phyloP scores from a whole-genome alignment of 192 early-diverging fungal genomes.

The Backusella morwellensis region DNA sequence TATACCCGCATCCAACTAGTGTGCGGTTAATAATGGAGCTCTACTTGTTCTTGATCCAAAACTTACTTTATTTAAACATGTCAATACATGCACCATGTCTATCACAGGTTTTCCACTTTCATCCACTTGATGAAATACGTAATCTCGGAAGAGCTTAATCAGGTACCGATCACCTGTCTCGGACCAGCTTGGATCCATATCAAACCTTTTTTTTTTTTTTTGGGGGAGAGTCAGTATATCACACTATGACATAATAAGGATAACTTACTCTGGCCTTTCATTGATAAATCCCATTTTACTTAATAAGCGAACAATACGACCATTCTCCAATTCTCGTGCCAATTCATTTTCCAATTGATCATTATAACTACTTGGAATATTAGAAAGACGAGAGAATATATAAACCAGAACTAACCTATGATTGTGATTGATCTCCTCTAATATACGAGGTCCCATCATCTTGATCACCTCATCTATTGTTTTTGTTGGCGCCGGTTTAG shows the following conservation, averaged over 20 bases:
- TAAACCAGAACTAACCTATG: constrained; percentile 30
- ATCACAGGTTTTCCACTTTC: constrained; percentile 73
- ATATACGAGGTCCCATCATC: constrained; percentile 68
- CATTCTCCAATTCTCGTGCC: constrained; percentile 86
- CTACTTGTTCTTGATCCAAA: neutral
- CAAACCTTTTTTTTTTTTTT: constrained; percentile 64
- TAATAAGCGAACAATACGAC: constrained; percentile 78
- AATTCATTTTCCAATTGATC: constrained; percentile 81
- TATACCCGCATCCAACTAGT: constrained; percentile 88
- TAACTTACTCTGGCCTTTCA: constrained; percentile 76
- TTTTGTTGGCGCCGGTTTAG: constrained; percentile 69
- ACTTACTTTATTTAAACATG: constrained; percentile 88
- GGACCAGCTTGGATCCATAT: constrained; percentile 91
- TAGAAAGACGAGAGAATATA: neutral
- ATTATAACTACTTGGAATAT: constrained; percentile 42
- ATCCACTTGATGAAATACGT: constrained; percentile 95
- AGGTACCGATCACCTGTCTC: constrained; percentile 99
- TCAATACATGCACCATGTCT: constrained; percentile 89
- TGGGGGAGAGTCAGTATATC: neutral
- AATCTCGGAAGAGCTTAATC: constrained; percentile 96
- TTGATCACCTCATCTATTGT: constrained; percentile 72
- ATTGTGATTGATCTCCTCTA: constrained; percentile 75
- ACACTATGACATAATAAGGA: neutral
- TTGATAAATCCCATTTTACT: constrained; percentile 92
- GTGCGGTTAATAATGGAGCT: neutral